These are phyloP conservation scores for Sordariomycetes sp. DNA, from an alignment of 2,329 filamentous ascomycete genomes.

Conservation along the genomic window DNA sequence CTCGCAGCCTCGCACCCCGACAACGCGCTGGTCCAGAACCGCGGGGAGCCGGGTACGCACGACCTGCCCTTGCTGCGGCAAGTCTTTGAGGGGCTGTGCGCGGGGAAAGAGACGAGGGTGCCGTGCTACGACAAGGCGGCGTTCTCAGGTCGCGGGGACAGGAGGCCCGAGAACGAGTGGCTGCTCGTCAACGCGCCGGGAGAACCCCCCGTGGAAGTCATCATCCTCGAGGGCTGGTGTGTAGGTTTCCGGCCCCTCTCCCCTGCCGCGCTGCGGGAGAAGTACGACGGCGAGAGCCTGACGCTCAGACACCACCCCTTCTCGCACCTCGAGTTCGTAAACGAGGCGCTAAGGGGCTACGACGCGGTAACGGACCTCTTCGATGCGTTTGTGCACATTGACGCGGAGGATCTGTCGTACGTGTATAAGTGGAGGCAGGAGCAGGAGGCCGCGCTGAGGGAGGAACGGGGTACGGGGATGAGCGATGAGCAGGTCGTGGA, in stretches of 20 bases:
- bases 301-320: conserved; percentile 33
- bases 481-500: conserved; percentile 62
- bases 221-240: conserved; percentile 87
- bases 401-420: conserved; percentile 58
- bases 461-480: conserved; percentile 63
- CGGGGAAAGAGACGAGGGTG: conserved; percentile 32
- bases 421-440: conserved; percentile 78
- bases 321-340: conserved; percentile 35
- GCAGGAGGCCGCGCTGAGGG: conserved; percentile 62
- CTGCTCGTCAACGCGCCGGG: conserved; percentile 36
- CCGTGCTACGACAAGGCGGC: conserved; percentile 78
- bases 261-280: conserved; percentile 34
- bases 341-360: conserved; percentile 31
- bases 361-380: conserved; percentile 34
- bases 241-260: conserved; percentile 63
- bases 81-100: conserved; percentile 43
- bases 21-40: conserved; percentile 67
- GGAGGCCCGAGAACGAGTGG: conserved; percentile 51
- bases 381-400: conserved; percentile 43
- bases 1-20: conserved; percentile 51
- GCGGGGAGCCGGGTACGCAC: conserved; percentile 76
- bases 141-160: conserved; percentile 64
- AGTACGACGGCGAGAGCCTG: conserved; percentile 34
- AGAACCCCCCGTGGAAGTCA: conserved; percentile 39
- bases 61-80: conserved; percentile 51